Evolutionary conservation across 306 rosid genomes (phyloP).

Genomic region (Prosopis cineraria): DNA sequence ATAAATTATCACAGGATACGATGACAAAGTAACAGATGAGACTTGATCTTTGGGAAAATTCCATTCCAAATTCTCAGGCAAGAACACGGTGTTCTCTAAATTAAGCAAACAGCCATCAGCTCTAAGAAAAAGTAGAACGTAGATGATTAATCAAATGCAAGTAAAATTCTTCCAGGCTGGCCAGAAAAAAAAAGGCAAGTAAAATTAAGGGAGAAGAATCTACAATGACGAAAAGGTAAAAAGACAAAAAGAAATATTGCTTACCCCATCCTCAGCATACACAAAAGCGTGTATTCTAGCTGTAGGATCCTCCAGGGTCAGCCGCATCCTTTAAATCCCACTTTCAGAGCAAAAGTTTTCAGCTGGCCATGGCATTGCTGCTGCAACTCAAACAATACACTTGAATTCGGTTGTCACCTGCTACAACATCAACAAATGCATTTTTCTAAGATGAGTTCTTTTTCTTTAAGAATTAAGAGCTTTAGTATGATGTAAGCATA

Average conservation of each 20-base stretch:
- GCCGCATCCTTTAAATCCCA: conserved; percentile 49
- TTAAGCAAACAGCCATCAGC: not conserved
- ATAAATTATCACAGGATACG: not conserved
- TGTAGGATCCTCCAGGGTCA: conserved; percentile 78
- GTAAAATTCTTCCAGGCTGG: too few species aligned
- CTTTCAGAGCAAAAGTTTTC: conserved; percentile 32
- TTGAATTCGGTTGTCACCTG: conserved; percentile 63
- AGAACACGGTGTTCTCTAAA: not conserved
- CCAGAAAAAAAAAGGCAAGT: too few species aligned
- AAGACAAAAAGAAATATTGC: conserved; percentile 20
- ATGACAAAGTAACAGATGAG: not conserved
- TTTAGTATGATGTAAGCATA: not conserved
- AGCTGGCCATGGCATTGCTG: conserved; percentile 50
- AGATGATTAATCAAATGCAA: too few species aligned
- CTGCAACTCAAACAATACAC: too few species aligned
- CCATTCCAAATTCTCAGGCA: not conserved
- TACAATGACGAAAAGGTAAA: not conserved
- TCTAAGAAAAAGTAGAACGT: not conserved
- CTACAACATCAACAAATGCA: not conserved
- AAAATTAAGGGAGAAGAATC: not conserved
- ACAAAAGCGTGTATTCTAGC: conserved; percentile 69
- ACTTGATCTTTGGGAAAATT: not conserved
- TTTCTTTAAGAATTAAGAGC: not conserved
- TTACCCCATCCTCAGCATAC: too few species aligned
- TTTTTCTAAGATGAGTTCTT: not conserved